phyloP scores from a whole-genome alignment of 306 rosid genomes.

The Rosa multiflora region DNA sequence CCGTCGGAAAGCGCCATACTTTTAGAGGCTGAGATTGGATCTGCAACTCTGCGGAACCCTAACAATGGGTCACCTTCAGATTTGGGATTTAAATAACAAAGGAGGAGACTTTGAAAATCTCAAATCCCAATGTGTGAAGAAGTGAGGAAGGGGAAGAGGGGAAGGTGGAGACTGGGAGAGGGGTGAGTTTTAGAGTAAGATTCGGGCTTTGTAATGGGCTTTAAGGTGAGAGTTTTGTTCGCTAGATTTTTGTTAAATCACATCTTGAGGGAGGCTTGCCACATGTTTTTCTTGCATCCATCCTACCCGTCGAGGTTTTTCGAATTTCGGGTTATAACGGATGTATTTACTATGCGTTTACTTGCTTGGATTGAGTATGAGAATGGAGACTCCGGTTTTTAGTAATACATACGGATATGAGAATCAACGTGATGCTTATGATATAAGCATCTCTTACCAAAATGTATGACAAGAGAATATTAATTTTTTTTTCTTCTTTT shows the following conservation, averaged over 20 bases:
- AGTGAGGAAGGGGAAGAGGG: not conserved
- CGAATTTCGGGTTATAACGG: no score
- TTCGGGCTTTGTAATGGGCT: conserved; percentile 3
- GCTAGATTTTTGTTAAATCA: not conserved
- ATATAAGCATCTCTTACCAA: no score
- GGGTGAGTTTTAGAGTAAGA: not conserved
- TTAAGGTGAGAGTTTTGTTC: not conserved
- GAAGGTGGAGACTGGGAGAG: not conserved
- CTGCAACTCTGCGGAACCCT: conserved; percentile 34
- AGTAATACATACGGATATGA: no score
- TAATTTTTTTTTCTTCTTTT: no score
- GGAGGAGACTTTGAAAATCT: not conserved
- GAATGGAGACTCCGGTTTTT: no score
- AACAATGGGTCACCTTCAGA: not conserved
- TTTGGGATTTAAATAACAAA: not conserved
- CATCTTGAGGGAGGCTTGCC: not conserved
- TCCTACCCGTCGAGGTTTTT: no score
- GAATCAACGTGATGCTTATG: no score
- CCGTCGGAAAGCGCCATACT: conserved; percentile 71
- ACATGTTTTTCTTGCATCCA: no score
- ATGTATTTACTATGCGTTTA: no score
- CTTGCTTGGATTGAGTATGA: no score
- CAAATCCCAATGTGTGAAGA: not conserved
- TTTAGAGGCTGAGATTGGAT: not conserved
- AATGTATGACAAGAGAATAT: no score